Base-by-base conservation (phyloP, 1,284 basidiomycete genomes). In the Sphagnurus paluster region DNA sequence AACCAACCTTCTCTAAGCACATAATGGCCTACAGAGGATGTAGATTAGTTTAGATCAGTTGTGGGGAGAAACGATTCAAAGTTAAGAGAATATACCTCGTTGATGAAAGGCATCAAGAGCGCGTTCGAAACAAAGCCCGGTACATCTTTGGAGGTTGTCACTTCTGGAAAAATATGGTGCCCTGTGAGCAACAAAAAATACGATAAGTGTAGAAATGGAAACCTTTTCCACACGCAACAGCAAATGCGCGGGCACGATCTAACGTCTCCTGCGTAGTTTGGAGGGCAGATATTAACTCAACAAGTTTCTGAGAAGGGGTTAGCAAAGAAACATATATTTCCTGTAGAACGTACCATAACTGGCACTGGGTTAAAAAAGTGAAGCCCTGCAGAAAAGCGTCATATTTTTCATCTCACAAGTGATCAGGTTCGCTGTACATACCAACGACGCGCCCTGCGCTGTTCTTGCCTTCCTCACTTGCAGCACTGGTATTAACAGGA, bases 311-410 rank as follows among this genome's bases (percentile, higher is more conserved):
- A 0, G 13, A 13, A 21, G 24, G 14, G 23, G 9, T 37, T 29
- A 50, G 3, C 14, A 16, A 19, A 9, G 2, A 4, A 9, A 2
- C 21, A 20, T 6, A n/a, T 6, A 5, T 13, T 23, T n/a, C n/a
- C n/a, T n/a, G n/a, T n/a, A 46, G 40, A 10, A 54, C 76, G 48
- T 57, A 87, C 88, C 93, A 97, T 97, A 30, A 94, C 88, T 4
- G 91, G 91, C 2, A 95, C 93, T 3, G 94, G 94, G 64, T 98
- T 97, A 74, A 98, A 97, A 72, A 95, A 97, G 68, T 97, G 94
- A 34, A 96, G 71, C 10, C 93, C 89, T 88, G 47, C 19, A 8
- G n/a, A 32, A 42, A 42, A 35, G 25, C 28, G 63, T 49, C 39
- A 49, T 39, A 34, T 11, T 10, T 24, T 8, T 42, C 48, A 24